A percentile compares a stretch with the other conserved stretches of the same genome.
These are phyloP conservation scores for Biscogniauxia mediterranea DNA, from an alignment of 2,329 filamentous ascomycete genomes.

Conservation along the genomic window DNA sequence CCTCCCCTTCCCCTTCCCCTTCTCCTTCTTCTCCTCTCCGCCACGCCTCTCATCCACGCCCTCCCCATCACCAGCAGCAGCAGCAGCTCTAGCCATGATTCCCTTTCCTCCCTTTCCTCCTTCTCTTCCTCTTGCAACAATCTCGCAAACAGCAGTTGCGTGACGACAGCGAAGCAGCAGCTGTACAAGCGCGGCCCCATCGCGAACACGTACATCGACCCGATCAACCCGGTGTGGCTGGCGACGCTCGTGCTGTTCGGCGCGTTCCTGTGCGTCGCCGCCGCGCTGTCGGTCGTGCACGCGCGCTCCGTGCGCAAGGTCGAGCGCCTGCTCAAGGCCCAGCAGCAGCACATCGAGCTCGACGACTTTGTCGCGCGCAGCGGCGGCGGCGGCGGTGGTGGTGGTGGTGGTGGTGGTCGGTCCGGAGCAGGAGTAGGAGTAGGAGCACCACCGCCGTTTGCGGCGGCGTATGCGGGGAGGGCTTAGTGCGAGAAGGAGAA, in stretches of 20 bases:
- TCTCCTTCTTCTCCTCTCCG: not conserved
- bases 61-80: no score
- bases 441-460: no score
- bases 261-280: not conserved
- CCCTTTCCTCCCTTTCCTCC: no score
- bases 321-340: not conserved
- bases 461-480: not conserved
- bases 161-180: no score
- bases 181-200: not conserved
- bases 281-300: not conserved
- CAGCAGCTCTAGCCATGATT: no score
- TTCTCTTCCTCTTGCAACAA: no score
- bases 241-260: not conserved
- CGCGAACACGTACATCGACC: not conserved
- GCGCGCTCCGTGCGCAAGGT: not conserved
- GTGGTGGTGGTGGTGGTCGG: no score
- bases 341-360: not conserved
- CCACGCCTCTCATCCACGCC: not conserved
- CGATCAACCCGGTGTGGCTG: not conserved
- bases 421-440: no score
- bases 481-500: not conserved
- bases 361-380: not conserved
- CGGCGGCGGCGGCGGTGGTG: no score
- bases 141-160: no score
- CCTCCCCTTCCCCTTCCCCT: not conserved